Conservation (phyloP, 2,329 filamentous ascomycete genomes). For the Exophiala oligosperma region DNA sequence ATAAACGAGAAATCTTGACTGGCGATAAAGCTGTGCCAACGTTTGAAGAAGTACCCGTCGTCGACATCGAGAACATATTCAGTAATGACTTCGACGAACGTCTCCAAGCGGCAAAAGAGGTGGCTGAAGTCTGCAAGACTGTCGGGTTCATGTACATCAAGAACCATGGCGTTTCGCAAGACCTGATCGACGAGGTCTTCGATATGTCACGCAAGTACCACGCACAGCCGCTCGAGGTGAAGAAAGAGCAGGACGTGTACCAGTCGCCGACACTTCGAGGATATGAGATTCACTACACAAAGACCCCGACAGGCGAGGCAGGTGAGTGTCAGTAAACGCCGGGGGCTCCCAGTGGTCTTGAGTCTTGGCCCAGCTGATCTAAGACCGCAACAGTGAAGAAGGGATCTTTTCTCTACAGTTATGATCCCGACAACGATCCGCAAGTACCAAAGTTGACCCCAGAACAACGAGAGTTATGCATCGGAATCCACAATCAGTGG, state of each 20-base stretch:
- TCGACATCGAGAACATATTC: slow-evolving; percentile 17
- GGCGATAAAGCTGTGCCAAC: slow-evolving; percentile 8
- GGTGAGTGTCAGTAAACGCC: background rate
- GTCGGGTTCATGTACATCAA: slow-evolving; percentile 57
- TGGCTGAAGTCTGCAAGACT: slow-evolving; percentile 45
- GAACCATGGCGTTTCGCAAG: slow-evolving; percentile 47
- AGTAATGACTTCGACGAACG: slow-evolving; percentile 11
- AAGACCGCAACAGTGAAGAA: slow-evolving; percentile 9
- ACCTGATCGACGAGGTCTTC: slow-evolving; percentile 38
- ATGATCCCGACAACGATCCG: slow-evolving; percentile 16
- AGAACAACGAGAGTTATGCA: slow-evolving; percentile 6
- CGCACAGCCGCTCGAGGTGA: slow-evolving; percentile 18
- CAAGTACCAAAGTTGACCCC: background rate
- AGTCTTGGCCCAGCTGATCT: background rate
- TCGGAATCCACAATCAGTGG: slow-evolving; percentile 10
- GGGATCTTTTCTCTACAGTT: slow-evolving; percentile 23
- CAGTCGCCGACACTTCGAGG: slow-evolving; percentile 13
- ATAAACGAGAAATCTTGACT: slow-evolving; percentile 5
- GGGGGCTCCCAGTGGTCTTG: no score
- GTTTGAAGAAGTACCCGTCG: slow-evolving; percentile 16
- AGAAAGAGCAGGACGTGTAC: slow-evolving; percentile 19
- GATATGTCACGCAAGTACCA: slow-evolving; percentile 22
- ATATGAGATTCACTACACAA: slow-evolving; percentile 17
- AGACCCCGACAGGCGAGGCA: slow-evolving; percentile 5
- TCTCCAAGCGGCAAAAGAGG: slow-evolving; percentile 33